Evolutionary conservation across 2,329 filamentous ascomycete species (phyloP).

Genomic region (Pseudogymnoascus sp.): DNA sequence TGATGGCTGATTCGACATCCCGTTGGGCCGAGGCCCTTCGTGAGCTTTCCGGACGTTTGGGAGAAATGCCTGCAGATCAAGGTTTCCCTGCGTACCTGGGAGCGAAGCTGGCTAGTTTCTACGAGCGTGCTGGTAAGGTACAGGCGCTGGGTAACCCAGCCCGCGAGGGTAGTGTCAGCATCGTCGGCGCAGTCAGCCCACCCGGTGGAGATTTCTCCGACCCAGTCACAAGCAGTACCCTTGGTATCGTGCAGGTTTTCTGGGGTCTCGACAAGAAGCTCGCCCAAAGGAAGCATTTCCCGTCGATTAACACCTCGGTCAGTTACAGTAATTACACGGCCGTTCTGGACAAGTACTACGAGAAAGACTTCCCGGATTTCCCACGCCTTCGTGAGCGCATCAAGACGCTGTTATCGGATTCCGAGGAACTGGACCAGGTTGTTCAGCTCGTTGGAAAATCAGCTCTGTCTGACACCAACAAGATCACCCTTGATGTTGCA

Average conservation of each 20-base stretch:
- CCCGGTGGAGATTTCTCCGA: constrained; percentile 99
- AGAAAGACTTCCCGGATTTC: constrained; percentile 89
- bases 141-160: constrained; percentile 80
- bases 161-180: constrained; percentile 86
- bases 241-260: constrained; percentile 98
- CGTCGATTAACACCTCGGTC: constrained; percentile 88
- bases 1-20: constrained; percentile 99
- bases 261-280: constrained; percentile 99
- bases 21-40: constrained; percentile 97
- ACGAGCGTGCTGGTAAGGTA: constrained; percentile 91
- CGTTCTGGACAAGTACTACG: constrained; percentile 85
- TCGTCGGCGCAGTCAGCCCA: constrained; percentile 93
- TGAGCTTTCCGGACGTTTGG: constrained; percentile 96
- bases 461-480: constrained; percentile 89
- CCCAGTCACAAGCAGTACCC: constrained; percentile 86
- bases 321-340: constrained; percentile 96
- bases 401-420: constrained; percentile 86
- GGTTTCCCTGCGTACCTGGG: constrained; percentile 97
- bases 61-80: constrained; percentile 99
- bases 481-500: constrained; percentile 93
- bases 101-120: constrained; percentile 97
- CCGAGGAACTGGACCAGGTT: constrained; percentile 95
- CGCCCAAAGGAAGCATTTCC: constrained; percentile 97
- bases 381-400: constrained; percentile 86
- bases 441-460: constrained; percentile 98